Percentiles rank a stretch among this genome's conserved stretches.
Evolutionary conservation across 495 filamentous ascomycete genomes (phyloP).

Genomic region (Opeltia flavorubescens): DNA sequence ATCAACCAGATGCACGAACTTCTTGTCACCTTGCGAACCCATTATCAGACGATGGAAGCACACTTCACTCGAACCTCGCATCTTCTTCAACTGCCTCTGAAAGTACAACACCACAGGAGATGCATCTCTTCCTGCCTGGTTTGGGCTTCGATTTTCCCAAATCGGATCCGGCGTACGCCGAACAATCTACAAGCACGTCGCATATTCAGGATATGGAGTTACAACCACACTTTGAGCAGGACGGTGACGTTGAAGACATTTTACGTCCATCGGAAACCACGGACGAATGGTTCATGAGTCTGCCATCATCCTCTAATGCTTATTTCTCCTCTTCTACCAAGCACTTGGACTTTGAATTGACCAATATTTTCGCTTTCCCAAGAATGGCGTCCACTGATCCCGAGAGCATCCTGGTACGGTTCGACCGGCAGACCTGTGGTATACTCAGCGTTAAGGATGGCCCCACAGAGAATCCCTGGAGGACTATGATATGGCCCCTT

Average conservation of each 20-base stretch:
- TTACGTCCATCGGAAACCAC: conserved; percentile 31
- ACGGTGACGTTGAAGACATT: conserved; percentile 48
- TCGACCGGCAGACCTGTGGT: conserved; percentile 58
- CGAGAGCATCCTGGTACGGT: conserved; percentile 54
- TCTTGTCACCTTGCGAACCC: background rate
- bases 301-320: conserved; percentile 17
- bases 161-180: background rate
- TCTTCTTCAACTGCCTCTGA: background rate
- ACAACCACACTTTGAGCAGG: conserved; percentile 13
- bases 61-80: background rate
- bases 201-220: background rate
- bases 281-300: conserved; percentile 24
- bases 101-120: background rate
- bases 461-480: conserved; percentile 62
- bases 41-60: background rate
- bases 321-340: conserved; percentile 15
- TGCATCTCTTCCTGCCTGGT: background rate
- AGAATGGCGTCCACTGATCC: conserved; percentile 33
- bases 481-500: conserved; percentile 59
- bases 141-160: background rate
- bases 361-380: conserved; percentile 29
- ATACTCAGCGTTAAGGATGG: conserved; percentile 68
- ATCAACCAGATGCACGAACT: background rate
- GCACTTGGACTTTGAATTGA: conserved; percentile 8
- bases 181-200: background rate